phyloP scores from a whole-genome alignment of 495 filamentous ascomycete genomes.

The Penicillium bovifimosum region DNA sequence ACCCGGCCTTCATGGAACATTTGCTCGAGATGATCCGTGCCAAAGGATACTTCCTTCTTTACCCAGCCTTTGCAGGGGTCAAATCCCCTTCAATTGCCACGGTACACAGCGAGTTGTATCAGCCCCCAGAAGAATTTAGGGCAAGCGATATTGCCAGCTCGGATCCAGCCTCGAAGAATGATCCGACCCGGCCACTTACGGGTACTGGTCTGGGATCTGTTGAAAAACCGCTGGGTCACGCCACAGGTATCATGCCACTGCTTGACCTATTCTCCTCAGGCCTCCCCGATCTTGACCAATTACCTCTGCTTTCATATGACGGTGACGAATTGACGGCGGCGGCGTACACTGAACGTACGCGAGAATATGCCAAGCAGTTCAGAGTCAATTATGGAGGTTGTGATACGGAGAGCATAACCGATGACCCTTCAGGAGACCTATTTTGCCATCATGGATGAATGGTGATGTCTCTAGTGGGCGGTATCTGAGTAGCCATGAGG shows the following conservation, averaged over 20 bases:
- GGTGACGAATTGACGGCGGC: constrained; percentile 23
- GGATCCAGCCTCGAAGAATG: neutral
- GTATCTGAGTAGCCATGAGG: neutral
- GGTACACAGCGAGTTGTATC: constrained; percentile 68
- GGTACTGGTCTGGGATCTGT: constrained; percentile 2
- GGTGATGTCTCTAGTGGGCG: neutral
- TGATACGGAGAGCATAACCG: constrained; percentile 5
- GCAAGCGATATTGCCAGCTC: neutral
- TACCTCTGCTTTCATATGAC: constrained; percentile 36
- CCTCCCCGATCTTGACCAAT: constrained; percentile 26
- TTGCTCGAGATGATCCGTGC: constrained; percentile 65
- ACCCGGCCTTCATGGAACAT: constrained; percentile 75
- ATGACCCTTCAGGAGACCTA: constrained; percentile 20
- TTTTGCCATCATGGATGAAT: constrained; percentile 27
- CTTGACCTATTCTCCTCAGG: constrained; percentile 28
- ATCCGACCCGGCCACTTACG: neutral
- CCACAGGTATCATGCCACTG: constrained; percentile 28
- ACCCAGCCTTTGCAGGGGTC: constrained; percentile 53
- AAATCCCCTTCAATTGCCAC: constrained; percentile 49
- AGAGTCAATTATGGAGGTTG: constrained; percentile 35
- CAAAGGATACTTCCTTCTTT: constrained; percentile 68
- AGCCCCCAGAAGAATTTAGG: constrained; percentile 59
- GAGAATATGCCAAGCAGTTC: constrained; percentile 32
- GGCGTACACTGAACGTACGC: constrained; percentile 12
- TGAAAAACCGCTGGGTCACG: constrained; percentile 19